phyloP scores from a whole-genome alignment of 176 grass and related monocot genomes.

The Thalia dealbata region DNA sequence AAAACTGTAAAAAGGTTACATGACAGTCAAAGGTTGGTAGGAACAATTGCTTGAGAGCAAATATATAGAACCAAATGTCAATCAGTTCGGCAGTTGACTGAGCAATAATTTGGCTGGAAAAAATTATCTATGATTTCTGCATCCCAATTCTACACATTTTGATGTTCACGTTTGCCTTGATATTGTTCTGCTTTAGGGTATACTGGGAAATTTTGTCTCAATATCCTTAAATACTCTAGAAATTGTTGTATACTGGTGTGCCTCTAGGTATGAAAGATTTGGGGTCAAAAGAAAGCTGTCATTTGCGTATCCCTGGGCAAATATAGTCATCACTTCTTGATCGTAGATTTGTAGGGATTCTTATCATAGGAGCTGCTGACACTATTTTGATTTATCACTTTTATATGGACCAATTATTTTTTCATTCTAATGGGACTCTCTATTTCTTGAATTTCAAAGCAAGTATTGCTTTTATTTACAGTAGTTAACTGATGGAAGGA shows the following conservation, averaged over 20 bases:
- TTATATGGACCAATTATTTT: not conserved
- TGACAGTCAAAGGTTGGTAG: too few relatives aligned
- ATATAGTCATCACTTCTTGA: not conserved
- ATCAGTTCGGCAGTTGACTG: not conserved
- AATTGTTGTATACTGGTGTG: not conserved
- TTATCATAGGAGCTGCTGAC: not conserved
- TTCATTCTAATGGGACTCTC: not conserved
- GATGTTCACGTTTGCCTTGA: not conserved
- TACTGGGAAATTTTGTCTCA: not conserved
- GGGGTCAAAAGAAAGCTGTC: not conserved
- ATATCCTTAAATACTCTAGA: not conserved
- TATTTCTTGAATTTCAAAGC: not conserved
- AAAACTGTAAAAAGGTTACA: too few relatives aligned
- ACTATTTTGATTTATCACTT: not conserved
- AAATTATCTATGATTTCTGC: not conserved
- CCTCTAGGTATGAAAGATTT: not conserved
- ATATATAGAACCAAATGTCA: too few relatives aligned
- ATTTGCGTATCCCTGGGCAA: not conserved
- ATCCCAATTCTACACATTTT: too few relatives aligned
- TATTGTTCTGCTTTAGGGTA: too few relatives aligned
- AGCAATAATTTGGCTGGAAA: not conserved
- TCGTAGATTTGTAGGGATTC: not conserved
- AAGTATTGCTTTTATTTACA: not conserved
- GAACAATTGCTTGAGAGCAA: too few relatives aligned
- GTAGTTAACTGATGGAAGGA: slow-evolving; percentile 21